Base-by-base conservation (phyloP, 768 basidiomycete genomes). In the Sutorius australiensis region DNA sequence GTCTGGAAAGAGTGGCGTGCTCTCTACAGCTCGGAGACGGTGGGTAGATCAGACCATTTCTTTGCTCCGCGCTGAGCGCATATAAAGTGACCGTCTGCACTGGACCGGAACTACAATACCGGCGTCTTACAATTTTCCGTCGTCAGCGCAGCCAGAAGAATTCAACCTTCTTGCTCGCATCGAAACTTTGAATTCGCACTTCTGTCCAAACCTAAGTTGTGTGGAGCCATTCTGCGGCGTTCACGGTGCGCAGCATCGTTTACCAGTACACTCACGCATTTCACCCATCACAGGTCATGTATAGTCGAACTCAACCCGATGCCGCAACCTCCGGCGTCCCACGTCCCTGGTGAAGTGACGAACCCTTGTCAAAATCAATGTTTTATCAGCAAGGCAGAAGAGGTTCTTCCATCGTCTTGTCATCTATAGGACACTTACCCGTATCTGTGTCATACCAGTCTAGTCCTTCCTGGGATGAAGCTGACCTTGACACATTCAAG, bases 161-260 rank as follows among this genome's bases (percentile, higher is more conserved):
- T 44, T 46, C 5, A 47, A 63, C 21, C 50, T 68, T 16, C 54
- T 57, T n/a, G 46, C 38, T 40, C 73, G 68, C 30, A 54, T 82
- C 6, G 50, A 64, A n/a, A 68, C 61, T 13, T 58, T 76, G n/a
- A 60, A 73, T 3, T 60, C 69, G 3, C 56, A 73, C 0, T 84
- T 84, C 53, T 85, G 83, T 65, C 72, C 73, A 6, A 82, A 78
- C 48, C 52, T 76, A 21, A 80, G 74, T 48, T 85, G 83, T 51
- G 28, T 78, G 0, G 74, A 75, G 7, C 72, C 75, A 3, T 78
- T 77, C 53, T 86, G 83, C 58, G 59, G 65, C 38, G 70, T 72
- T 3, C 83, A 85, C 64, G 58, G 80, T 80, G 64, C 39, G 76
- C 52, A 51, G 13, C 17, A 47, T 46, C 34, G 19, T 32, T 50